Evolutionary conservation across 2,329 filamentous ascomycete species (phyloP), one percentile per base, ranked within the genome.

Genomic region (Penicillium sp.): DNA sequence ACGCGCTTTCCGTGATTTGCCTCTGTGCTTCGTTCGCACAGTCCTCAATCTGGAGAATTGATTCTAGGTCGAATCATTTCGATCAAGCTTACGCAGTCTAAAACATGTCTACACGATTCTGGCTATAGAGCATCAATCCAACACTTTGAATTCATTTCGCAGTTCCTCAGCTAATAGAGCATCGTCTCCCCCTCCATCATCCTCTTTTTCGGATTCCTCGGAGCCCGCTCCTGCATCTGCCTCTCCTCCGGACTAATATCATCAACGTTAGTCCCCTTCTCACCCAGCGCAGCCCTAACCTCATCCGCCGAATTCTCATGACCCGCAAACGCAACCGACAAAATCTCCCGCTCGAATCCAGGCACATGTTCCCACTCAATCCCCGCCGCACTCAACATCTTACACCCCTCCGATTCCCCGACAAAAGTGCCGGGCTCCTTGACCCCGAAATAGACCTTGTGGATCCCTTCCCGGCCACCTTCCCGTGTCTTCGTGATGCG

Each of bases 381-480:
- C 0, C 89, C 90, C 4, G 82, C 84, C 40, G 81, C 80, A 59
- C 84, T 79, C 48, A 98, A 74, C 66, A 81, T 84, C 59, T 71
- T 74, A 60, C 84, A 83, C 6, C 90, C 90, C 50, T 84, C 80
- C 57, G 95, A 97, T 52, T 87, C 79, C 5, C 83, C 83, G 15
- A 97, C 89, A 71, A 97, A 98, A 28, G 83, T 95, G 61, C 88
- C 87, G 0, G 93, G 93, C 72, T 98, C 93, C 59, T 84, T 79
- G 0, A 95, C 88, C 0, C 93, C 93, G 25, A 95, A 84, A 59
- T 92, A 95, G 4, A 98, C 89, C 41, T 81, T 87, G 53, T 78
- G 80, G 48, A 96, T 87, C 37, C 78, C 82, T 1, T 74, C 75
- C 18, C 86, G 75, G 6, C 75, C 74, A 44, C 64, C 57, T 55